Percentiles rank a stretch among this genome's conserved stretches.
These are phyloP conservation scores for Mycena citricolor DNA, from an alignment of 1,284 basidiomycete species.

Conservation along the genomic window DNA sequence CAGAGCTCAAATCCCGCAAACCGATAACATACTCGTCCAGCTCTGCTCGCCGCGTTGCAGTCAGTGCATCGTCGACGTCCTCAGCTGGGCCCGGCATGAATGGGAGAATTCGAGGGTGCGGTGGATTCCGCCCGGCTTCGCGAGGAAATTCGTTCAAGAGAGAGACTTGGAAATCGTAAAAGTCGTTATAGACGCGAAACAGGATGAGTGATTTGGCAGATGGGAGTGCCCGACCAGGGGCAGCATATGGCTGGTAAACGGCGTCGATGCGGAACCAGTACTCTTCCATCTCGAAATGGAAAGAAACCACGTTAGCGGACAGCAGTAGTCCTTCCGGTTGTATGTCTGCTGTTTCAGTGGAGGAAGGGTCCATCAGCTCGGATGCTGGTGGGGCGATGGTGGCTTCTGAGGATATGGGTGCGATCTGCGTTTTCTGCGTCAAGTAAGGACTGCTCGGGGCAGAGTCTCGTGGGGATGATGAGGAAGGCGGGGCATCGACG, in stretches of 20 bases:
- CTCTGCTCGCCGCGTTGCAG: slow-evolving; percentile 79
- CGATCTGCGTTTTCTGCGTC: too few species aligned
- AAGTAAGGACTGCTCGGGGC: slow-evolving; percentile 44
- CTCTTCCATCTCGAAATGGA: slow-evolving; percentile 94
- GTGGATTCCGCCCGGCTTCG: slow-evolving; percentile 79
- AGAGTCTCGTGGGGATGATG: too few species aligned
- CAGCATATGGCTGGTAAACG: slow-evolving; percentile 78
- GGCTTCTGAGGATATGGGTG: slow-evolving; percentile 26
- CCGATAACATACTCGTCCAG: slow-evolving; percentile 87
- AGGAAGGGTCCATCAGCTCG: slow-evolving; percentile 21
- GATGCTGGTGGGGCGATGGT: slow-evolving; percentile 22
- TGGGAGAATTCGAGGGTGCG: slow-evolving; percentile 76
- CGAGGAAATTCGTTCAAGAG: slow-evolving; percentile 85
- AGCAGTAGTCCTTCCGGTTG: slow-evolving; percentile 84
- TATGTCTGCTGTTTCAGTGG: slow-evolving; percentile 39
- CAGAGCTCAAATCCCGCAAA: slow-evolving; percentile 66
- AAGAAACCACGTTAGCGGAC: slow-evolving; percentile 90
- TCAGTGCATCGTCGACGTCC: slow-evolving; percentile 84
- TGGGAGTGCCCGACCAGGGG: slow-evolving; percentile 52
- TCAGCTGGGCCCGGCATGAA: slow-evolving; percentile 94
- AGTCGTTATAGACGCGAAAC: slow-evolving; percentile 96
- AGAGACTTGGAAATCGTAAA: slow-evolving; percentile 95
- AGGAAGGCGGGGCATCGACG: slow-evolving; percentile 65
- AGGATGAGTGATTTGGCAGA: slow-evolving; percentile 83
- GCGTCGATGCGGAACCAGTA: slow-evolving; percentile 98